Conservation (phyloP, 331 rosid genomes). For the Pyracantha coccinea region DNA sequence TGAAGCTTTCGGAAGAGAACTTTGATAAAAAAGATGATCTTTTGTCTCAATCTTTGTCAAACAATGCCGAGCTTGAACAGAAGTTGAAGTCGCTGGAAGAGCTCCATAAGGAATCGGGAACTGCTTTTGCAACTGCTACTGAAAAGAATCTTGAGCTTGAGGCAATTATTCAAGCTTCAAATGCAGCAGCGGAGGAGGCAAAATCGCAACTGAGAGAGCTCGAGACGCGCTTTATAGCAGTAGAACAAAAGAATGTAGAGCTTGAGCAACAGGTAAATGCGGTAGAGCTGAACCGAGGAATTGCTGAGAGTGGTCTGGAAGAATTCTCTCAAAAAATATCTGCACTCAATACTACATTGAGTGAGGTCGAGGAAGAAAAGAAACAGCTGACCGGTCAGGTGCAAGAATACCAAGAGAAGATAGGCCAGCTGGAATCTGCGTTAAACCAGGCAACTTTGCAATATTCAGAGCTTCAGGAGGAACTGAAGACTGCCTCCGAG, state of each 20-base stretch:
- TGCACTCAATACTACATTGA: slow-evolving; percentile 44
- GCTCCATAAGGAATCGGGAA: slow-evolving; percentile 50
- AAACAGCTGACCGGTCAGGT: slow-evolving; percentile 32
- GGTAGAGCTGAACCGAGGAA: slow-evolving; percentile 41
- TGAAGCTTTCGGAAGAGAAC: slow-evolving; percentile 53
- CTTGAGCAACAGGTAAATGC: slow-evolving; percentile 67
- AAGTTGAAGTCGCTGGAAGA: slow-evolving; percentile 70
- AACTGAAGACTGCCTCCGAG: slow-evolving; percentile 43
- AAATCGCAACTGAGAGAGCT: slow-evolving; percentile 60
- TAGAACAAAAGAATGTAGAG: slow-evolving; percentile 61
- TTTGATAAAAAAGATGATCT: slow-evolving; percentile 57
- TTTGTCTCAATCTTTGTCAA: slow-evolving; percentile 59
- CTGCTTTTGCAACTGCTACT: slow-evolving; percentile 51
- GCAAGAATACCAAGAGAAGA: slow-evolving; percentile 52
- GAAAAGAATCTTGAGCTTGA: slow-evolving; percentile 73
- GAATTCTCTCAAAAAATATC: slow-evolving; percentile 55
- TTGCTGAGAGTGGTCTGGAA: slow-evolving; percentile 51
- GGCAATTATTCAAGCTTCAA: slow-evolving; percentile 40
- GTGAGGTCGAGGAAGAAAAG: slow-evolving; percentile 53
- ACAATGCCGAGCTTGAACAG: slow-evolving; percentile 67
- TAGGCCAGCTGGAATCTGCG: slow-evolving; percentile 55
- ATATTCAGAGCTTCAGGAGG: slow-evolving; percentile 57
- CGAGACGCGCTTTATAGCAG: slow-evolving; percentile 49
- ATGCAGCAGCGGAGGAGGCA: slow-evolving; percentile 57
- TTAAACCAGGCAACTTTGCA: slow-evolving; percentile 36